Evolutionary conservation across 352 stramenopile species (phyloP).

Genomic region (Phytopythium kandeliae): DNA sequence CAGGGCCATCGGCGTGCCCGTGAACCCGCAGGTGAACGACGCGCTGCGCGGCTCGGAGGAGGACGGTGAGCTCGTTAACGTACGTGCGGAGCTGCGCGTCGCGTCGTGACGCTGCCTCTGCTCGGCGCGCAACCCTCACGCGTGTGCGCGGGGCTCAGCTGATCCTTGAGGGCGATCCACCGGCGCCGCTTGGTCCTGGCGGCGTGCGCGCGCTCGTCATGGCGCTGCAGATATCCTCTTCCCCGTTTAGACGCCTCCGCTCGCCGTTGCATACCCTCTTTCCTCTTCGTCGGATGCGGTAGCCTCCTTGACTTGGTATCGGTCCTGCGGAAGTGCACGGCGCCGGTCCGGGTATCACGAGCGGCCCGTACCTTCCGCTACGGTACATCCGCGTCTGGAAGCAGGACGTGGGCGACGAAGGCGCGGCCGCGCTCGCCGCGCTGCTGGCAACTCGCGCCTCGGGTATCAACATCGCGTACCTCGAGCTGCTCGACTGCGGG

Average conservation of each 20-base stretch:
- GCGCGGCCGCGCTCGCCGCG: conserved; percentile 49
- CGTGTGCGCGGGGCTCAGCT: conserved; percentile 24
- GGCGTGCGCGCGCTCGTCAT: conserved; percentile 60
- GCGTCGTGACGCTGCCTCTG: too few species aligned
- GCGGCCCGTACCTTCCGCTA: conserved; percentile 56
- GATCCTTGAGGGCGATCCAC: conserved; percentile 69
- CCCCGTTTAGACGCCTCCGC: too few species aligned
- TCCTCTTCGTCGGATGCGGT: too few species aligned
- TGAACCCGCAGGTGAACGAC: conserved; percentile 67
- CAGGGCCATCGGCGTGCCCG: conserved; percentile 64
- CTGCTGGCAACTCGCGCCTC: conserved; percentile 35
- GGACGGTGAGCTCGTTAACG: conserved; percentile 67
- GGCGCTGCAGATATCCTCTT: conserved; percentile 79
- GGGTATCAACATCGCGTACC: conserved; percentile 62
- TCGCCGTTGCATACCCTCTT: too few species aligned
- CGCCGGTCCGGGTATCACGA: conserved; percentile 52
- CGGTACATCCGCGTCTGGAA: conserved; percentile 81
- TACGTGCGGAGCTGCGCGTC: conserved; percentile 8
- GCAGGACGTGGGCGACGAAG: conserved; percentile 73
- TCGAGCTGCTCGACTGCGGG: conserved; percentile 75
- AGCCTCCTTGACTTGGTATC: conserved; percentile 34
- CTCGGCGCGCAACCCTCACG: neutral
- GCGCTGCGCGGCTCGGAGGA: conserved; percentile 62
- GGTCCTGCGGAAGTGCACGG: conserved; percentile 22
- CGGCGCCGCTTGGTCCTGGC: conserved; percentile 49